Evolutionary conservation across 257 asterid species (phyloP).

Genomic region (Plantago major): DNA sequence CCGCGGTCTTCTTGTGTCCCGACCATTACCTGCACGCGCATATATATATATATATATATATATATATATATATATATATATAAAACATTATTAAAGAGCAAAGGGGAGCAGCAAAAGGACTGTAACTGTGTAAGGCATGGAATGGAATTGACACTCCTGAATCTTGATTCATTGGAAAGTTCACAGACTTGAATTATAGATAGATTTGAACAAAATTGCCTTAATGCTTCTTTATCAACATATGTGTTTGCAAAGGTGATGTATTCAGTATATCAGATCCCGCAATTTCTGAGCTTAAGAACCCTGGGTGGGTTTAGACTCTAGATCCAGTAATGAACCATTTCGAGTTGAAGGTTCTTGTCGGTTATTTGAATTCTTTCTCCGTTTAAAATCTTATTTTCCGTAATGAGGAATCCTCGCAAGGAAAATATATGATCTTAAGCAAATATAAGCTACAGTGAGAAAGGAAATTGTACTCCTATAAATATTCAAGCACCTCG

Average conservation of each 20-base stretch:
- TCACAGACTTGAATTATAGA: neutral
- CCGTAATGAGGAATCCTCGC: too few relatives aligned
- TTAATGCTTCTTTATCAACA: too few relatives aligned
- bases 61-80: too few relatives aligned
- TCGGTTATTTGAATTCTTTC: neutral
- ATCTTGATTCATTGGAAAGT: neutral
- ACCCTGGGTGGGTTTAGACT: too few relatives aligned
- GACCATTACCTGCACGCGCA: conserved; percentile 28
- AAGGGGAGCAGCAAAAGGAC: neutral
- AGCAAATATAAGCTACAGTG: neutral
- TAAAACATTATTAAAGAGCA: neutral
- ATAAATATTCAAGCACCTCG: conserved; percentile 34
- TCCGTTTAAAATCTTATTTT: neutral
- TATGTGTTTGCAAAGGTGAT: too few relatives aligned
- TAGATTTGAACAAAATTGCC: too few relatives aligned
- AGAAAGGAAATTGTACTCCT: neutral
- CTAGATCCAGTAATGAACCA: neutral
- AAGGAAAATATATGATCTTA: neutral
- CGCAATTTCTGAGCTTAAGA: too few relatives aligned
- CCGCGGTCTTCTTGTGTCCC: conserved; percentile 35
- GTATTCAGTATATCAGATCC: too few relatives aligned
- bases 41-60: too few relatives aligned
- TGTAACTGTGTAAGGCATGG: too few relatives aligned
- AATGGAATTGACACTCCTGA: too few relatives aligned
- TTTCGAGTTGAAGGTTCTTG: neutral